Evolutionary conservation across 495 filamentous ascomycete genomes (phyloP).

Genomic region (Penicillium antarcticum): DNA sequence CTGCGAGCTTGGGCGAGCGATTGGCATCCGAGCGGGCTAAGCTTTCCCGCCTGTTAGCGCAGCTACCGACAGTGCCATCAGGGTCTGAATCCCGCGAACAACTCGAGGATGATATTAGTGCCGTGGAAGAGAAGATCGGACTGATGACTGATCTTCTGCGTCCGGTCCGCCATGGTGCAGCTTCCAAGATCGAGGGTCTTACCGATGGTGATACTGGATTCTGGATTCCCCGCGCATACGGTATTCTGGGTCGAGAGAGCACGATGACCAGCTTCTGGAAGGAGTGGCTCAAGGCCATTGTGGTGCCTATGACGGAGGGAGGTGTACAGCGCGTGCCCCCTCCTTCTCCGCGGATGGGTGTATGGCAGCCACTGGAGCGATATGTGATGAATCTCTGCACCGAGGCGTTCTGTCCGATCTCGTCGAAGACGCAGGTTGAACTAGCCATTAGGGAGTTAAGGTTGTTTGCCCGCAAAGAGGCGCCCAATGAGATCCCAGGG

Average conservation of each 20-base stretch:
- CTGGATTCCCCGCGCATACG: conserved; percentile 94
- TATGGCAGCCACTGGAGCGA: conserved; percentile 94
- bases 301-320: conserved; percentile 93
- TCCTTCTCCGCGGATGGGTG: conserved; percentile 86
- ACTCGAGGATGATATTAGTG: conserved; percentile 90
- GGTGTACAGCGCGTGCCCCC: conserved; percentile 76
- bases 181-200: conserved; percentile 94
- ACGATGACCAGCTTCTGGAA: conserved; percentile 95
- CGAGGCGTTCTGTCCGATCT: conserved; percentile 85
- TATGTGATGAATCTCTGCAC: conserved; percentile 98
- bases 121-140: conserved; percentile 94
- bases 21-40: conserved; percentile 87
- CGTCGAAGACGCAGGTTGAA: conserved; percentile 94
- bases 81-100: conserved; percentile 77
- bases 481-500: conserved; percentile 88
- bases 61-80: conserved; percentile 73
- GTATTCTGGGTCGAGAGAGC: conserved; percentile 82
- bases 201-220: conserved; percentile 95
- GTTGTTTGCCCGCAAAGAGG: conserved; percentile 89
- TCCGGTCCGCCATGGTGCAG: conserved; percentile 88
- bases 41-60: conserved; percentile 79
- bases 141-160: conserved; percentile 94
- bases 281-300: conserved; percentile 90
- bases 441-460: conserved; percentile 85
- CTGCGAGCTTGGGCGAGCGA: conserved; percentile 86